Percentiles rank a stretch among this genome's conserved stretches.
These are phyloP conservation scores for Botrytis elliptica DNA, from an alignment of 2,329 filamentous ascomycete species.

Conservation along the genomic window DNA sequence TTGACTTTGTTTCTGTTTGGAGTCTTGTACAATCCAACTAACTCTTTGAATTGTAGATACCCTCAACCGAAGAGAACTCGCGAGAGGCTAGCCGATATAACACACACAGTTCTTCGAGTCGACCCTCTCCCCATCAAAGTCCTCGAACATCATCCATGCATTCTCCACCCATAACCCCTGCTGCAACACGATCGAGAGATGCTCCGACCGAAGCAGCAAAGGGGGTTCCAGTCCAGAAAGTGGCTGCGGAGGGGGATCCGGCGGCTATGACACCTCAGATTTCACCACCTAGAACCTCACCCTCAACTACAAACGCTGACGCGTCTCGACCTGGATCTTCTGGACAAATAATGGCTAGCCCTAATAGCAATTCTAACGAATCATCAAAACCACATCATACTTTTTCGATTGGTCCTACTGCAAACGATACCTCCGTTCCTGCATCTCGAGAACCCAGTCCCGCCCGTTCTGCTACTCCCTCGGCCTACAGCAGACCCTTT, in stretches of 20 bases:
- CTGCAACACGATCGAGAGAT: slow-evolving; percentile 66
- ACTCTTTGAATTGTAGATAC: slow-evolving; percentile 46
- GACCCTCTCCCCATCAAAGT: slow-evolving; percentile 65
- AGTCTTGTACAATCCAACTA: slow-evolving; percentile 20
- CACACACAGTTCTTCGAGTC: slow-evolving; percentile 63
- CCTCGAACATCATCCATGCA: slow-evolving; percentile 71
- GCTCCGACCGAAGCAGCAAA: slow-evolving; percentile 37
- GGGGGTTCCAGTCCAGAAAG: slow-evolving; percentile 40
- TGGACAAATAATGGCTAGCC: slow-evolving; percentile 33
- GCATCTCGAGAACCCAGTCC: slow-evolving; percentile 64
- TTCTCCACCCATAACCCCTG: slow-evolving; percentile 85
- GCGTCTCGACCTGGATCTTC: slow-evolving; percentile 39
- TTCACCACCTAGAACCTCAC: slow-evolving; percentile 55
- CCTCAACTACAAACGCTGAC: slow-evolving; percentile 39
- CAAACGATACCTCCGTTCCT: slow-evolving; percentile 50
- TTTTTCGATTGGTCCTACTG: slow-evolving; percentile 39
- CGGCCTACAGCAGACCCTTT: slow-evolving; percentile 69
- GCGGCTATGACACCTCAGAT: slow-evolving; percentile 67
- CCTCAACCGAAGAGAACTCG: slow-evolving; percentile 57
- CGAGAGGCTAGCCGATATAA: slow-evolving; percentile 61
- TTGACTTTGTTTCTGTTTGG: slow-evolving; percentile 22
- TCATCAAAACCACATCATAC: slow-evolving; percentile 31
- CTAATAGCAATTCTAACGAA: slow-evolving; percentile 31
- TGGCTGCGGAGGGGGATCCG: slow-evolving; percentile 42
- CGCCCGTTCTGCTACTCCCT: slow-evolving; percentile 59